A percentile compares a stretch with the other conserved stretches of the same genome.
Evolutionary conservation across 352 stramenopile species (phyloP).

Genomic region (Blastocystis sp.): DNA sequence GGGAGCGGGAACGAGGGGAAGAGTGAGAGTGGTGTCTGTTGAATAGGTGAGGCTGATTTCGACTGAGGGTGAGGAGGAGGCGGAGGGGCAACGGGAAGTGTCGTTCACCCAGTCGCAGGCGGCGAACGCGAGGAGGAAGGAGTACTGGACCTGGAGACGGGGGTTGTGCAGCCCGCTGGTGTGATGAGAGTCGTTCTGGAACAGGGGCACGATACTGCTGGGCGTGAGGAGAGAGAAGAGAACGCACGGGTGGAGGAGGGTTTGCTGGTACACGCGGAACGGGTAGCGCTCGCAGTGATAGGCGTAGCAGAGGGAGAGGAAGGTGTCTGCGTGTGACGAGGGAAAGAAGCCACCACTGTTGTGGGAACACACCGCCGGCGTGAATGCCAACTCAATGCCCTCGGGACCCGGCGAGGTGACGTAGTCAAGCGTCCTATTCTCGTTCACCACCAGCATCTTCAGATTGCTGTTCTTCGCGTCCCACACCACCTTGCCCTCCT

Average conservation of each 20-base stretch:
- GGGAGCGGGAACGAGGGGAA: neutral
- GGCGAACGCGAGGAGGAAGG: constrained; percentile 29
- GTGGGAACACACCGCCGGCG: neutral
- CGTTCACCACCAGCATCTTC: neutral
- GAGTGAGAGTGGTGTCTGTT: neutral
- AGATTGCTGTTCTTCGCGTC: neutral
- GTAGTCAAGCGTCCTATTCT: neutral
- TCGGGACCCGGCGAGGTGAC: neutral
- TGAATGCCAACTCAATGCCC: neutral
- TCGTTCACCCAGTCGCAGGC: neutral
- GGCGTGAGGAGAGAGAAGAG: neutral
- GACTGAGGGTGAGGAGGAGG: neutral
- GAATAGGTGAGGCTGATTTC: neutral
- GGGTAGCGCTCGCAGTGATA: neutral
- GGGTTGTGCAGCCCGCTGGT: constrained; percentile 27
- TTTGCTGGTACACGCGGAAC: neutral
- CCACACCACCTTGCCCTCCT: neutral
- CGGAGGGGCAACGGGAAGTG: neutral
- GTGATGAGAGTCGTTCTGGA: neutral
- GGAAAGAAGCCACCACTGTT: neutral
- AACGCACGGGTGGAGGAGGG: neutral
- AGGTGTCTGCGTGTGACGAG: neutral
- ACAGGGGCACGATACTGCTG: neutral
- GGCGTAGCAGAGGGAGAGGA: neutral
- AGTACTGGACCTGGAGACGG: constrained; percentile 12